A percentile compares a stretch with the other conserved stretches of the same genome.
phyloP scores from a whole-genome alignment of 192 early-diverging fungal genomes.

The Coemansia sp. region DNA sequence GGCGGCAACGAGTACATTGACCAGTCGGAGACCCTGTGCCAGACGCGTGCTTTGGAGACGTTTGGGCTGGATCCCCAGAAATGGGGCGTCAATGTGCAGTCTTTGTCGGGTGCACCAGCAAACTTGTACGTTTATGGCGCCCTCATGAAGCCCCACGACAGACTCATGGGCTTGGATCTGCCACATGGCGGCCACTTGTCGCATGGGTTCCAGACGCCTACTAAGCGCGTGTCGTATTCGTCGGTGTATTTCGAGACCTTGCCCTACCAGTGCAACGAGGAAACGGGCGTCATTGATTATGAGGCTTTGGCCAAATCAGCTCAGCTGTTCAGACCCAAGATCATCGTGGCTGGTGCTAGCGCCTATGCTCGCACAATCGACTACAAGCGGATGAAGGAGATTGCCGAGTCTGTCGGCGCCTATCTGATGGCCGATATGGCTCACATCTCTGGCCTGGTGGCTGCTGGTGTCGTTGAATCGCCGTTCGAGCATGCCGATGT shows the following conservation, averaged over 20 bases:
- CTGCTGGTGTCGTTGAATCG: conserved; percentile 80
- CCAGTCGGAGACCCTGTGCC: conserved; percentile 89
- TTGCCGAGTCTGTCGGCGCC: conserved; percentile 77
- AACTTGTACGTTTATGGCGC: conserved; percentile 97
- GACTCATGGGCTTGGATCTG: conserved; percentile 97
- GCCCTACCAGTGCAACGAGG: conserved; percentile 89
- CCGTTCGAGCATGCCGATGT: conserved; percentile 94
- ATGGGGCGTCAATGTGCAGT: conserved; percentile 99
- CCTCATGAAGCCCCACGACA: conserved; percentile 91
- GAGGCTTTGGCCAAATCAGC: conserved; percentile 82
- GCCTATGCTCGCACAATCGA: conserved; percentile 96
- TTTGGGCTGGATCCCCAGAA: conserved; percentile 76
- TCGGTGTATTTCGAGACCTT: conserved; percentile 96
- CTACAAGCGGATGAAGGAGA: conserved; percentile 73
- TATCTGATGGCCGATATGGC: conserved; percentile 98
- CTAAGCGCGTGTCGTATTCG: conserved; percentile 94
- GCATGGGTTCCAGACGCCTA: conserved; percentile 95
- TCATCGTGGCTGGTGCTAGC: conserved; percentile 92
- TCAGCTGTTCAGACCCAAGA: conserved; percentile 87
- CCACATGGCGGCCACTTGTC: conserved; percentile 98
- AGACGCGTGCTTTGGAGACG: conserved; percentile 92
- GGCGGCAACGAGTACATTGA: conserved; percentile 99
- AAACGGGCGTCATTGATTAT: conserved; percentile 90
- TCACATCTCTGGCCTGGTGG: conserved; percentile 89
- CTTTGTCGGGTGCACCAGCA: conserved; percentile 93